Evolutionary conservation across 192 early-diverging fungal species (phyloP).

Genomic region (Backusella australiensis): DNA sequence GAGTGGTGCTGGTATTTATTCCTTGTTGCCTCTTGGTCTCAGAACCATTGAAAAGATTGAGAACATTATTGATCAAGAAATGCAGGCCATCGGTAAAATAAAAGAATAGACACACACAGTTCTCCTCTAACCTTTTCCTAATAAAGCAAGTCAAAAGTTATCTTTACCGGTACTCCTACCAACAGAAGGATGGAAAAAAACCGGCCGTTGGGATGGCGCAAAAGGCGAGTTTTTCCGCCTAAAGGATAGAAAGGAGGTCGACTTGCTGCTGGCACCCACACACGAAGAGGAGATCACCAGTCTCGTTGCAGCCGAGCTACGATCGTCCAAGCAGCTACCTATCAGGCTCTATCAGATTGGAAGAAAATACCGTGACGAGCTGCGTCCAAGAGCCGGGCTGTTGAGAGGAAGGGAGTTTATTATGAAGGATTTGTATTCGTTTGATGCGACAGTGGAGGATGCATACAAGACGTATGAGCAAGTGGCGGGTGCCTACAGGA

Average conservation of each 20-base stretch:
- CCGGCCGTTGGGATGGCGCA: conserved; percentile 74
- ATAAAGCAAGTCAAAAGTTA: conserved; percentile 65
- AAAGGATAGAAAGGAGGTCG: conserved; percentile 71
- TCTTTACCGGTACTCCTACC: conserved; percentile 66
- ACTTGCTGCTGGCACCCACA: conserved; percentile 78
- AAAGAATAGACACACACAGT: not conserved
- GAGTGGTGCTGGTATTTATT: conserved; percentile 84
- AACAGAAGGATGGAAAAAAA: conserved; percentile 73
- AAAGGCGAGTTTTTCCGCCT: conserved; percentile 76
- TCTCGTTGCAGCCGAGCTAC: conserved; percentile 64
- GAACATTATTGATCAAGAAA: conserved; percentile 77
- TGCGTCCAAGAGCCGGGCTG: conserved; percentile 79
- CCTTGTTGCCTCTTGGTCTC: conserved; percentile 79
- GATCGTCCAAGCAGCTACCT: conserved; percentile 73
- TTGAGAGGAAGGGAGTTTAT: conserved; percentile 87
- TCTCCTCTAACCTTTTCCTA: not conserved
- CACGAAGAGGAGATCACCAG: conserved; percentile 92
- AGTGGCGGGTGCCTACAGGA: conserved; percentile 72
- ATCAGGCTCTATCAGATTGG: conserved; percentile 87
- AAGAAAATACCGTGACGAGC: conserved; percentile 83
- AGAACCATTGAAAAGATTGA: conserved; percentile 75
- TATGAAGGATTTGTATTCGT: conserved; percentile 97
- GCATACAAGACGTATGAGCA: conserved; percentile 76
- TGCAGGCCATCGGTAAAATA: conserved; percentile 62
- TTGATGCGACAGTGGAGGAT: conserved; percentile 66